These are phyloP conservation scores for Globisporangium nodosum DNA, from an alignment of 352 stramenopile genomes.

Conservation along the genomic window DNA sequence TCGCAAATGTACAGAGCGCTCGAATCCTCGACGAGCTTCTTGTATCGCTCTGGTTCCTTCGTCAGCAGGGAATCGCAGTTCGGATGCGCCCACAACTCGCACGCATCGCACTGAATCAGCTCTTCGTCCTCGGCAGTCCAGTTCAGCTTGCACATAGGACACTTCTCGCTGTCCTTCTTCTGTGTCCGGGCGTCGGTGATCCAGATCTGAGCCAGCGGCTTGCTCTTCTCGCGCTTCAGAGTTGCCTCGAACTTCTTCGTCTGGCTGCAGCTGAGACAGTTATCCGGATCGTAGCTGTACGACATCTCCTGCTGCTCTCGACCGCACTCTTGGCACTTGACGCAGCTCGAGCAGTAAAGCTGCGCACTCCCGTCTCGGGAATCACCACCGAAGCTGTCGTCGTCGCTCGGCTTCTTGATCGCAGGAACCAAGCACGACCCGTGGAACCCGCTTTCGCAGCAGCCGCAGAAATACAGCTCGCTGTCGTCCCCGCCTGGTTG, in stretches of 20 bases:
- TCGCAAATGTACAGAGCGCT: conserved; percentile 73
- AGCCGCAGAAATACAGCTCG: conserved; percentile 26
- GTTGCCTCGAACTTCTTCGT: conserved; percentile 44
- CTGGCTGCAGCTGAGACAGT: conserved; percentile 59
- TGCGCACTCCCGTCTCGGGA: neutral
- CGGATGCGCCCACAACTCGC: conserved; percentile 81
- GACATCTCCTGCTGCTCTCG: conserved; percentile 34
- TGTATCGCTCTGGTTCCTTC: conserved; percentile 51
- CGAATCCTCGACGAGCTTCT: conserved; percentile 55
- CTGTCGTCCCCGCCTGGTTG: conserved; percentile 29
- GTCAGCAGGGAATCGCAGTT: conserved; percentile 62
- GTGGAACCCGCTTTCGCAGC: conserved; percentile 57
- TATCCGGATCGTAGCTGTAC: conserved; percentile 57
- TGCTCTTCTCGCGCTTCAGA: conserved; percentile 40
- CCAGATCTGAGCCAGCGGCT: conserved; percentile 59
- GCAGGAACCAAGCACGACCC: conserved; percentile 40
- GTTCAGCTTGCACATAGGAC: conserved; percentile 64
- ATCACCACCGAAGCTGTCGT: neutral
- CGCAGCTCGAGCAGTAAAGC: conserved; percentile 67
- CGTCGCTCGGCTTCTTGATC: conserved; percentile 18
- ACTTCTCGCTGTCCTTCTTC: conserved; percentile 67
- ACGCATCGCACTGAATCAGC: conserved; percentile 85
- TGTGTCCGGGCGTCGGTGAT: conserved; percentile 34
- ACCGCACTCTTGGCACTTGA: conserved; percentile 52
- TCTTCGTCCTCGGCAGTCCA: conserved; percentile 74